These are phyloP conservation scores for Paramecium sexaurelia DNA, from an alignment of 73 alveolate genomes.

Conservation along the genomic window DNA sequence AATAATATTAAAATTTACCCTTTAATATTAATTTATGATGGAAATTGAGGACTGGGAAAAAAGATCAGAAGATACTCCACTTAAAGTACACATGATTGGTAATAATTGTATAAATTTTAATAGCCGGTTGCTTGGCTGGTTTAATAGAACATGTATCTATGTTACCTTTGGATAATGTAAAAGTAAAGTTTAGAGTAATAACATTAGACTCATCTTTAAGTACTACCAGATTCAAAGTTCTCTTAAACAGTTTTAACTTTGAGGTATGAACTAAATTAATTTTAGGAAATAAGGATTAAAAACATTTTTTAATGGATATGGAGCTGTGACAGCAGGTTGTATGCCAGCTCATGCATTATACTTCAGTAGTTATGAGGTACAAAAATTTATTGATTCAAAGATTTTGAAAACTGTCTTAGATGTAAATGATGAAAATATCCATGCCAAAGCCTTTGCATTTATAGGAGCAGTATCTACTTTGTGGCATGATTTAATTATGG, in stretches of 20 bases:
- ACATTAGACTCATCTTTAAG: conserved; percentile 41
- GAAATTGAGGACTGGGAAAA: conserved; percentile 65
- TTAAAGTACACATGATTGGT: conserved; percentile 61
- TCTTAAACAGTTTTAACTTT: neutral
- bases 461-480: conserved; percentile 86
- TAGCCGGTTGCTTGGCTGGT: conserved; percentile 93
- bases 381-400: neutral
- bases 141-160: conserved; percentile 86
- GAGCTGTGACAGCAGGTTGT: conserved; percentile 88
- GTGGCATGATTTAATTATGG: conserved; percentile 85
- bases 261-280: conserved; percentile 44
- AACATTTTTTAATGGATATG: conserved; percentile 82
- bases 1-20: neutral
- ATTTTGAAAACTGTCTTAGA: conserved; percentile 67
- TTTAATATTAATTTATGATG: conserved; percentile 20
- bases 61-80: conserved; percentile 61
- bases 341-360: conserved; percentile 94
- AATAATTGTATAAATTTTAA: neutral
- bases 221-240: conserved; percentile 5
- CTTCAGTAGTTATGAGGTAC: conserved; percentile 80
- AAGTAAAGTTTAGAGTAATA: conserved; percentile 46
- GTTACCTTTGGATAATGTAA: conserved; percentile 90
- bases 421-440: conserved; percentile 71
- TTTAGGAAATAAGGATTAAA: conserved; percentile 79
- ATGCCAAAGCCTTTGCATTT: conserved; percentile 70